Percentiles rank a stretch among this genome's conserved stretches.
phyloP scores from a whole-genome alignment of 805 yeast species.

The Lipomyces lipofer region DNA sequence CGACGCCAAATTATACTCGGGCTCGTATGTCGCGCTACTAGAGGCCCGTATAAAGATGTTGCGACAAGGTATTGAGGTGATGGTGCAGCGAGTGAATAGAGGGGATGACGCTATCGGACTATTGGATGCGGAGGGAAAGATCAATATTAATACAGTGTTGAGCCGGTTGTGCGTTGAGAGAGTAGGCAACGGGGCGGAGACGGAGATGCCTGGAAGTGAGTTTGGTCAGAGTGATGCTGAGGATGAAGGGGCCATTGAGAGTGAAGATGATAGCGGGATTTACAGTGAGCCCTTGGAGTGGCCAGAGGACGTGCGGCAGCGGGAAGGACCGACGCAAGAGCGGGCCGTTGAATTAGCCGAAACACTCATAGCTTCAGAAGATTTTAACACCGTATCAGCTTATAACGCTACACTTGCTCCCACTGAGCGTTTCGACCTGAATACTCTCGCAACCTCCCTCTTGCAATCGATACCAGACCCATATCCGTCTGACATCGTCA shows the following conservation, averaged over 20 bases:
- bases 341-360: background rate
- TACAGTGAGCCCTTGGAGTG: no score
- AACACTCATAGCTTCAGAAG: background rate
- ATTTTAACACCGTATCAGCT: no score
- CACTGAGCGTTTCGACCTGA: no score
- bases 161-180: background rate
- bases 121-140: constrained; percentile 5
- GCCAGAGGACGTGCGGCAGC: no score
- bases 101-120: constrained; percentile 9
- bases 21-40: constrained; percentile 55
- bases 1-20: constrained; percentile 56
- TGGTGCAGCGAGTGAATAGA: constrained; percentile 15
- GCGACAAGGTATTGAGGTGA: constrained; percentile 27
- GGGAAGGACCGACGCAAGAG: background rate
- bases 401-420: no score
- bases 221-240: background rate
- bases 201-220: background rate
- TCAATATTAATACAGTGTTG: constrained; percentile 3
- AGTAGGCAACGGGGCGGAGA: background rate
- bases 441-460: background rate
- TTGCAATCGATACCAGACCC: background rate
- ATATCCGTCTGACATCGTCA: background rate
- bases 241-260: background rate
- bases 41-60: constrained; percentile 58
- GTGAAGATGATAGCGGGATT: no score